Evolutionary conservation across 2,329 filamentous ascomycete genomes (phyloP).

Genomic region (Macrophomina tecta): DNA sequence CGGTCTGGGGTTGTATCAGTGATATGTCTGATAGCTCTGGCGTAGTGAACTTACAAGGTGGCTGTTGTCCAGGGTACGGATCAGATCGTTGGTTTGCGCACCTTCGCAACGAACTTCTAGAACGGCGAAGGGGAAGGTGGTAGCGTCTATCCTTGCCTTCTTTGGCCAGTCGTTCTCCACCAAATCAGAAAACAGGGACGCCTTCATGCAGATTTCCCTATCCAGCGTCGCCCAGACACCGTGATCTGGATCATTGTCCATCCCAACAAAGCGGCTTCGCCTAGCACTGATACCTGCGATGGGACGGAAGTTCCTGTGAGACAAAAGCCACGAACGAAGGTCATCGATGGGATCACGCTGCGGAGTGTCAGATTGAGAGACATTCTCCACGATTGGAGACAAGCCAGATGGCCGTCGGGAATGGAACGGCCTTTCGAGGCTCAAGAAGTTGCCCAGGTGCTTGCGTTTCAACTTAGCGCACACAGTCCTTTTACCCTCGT

Average conservation of each 20-base stretch:
- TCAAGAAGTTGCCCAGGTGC: slow-evolving; percentile 48
- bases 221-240: slow-evolving; percentile 58
- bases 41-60: slow-evolving; percentile 48
- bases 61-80: slow-evolving; percentile 53
- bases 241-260: slow-evolving; percentile 51
- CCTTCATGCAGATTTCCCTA: slow-evolving; percentile 51
- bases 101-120: slow-evolving; percentile 59
- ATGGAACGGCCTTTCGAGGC: slow-evolving; percentile 34
- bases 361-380: slow-evolving; percentile 30
- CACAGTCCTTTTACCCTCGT: slow-evolving; percentile 6
- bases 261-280: slow-evolving; percentile 56
- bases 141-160: slow-evolving; percentile 35
- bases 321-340: slow-evolving; percentile 51
- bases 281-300: slow-evolving; percentile 54
- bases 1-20: slow-evolving; percentile 39
- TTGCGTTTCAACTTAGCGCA: slow-evolving; percentile 49
- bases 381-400: slow-evolving; percentile 32
- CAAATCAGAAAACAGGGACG: slow-evolving; percentile 37
- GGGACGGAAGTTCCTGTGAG: slow-evolving; percentile 52
- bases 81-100: slow-evolving; percentile 43
- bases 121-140: slow-evolving; percentile 57
- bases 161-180: slow-evolving; percentile 40
- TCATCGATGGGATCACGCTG: slow-evolving; percentile 33
- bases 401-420: slow-evolving; percentile 33
- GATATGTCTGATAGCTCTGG: background rate